These are phyloP conservation scores for Pseudodiploospora longispora DNA, from an alignment of 2,329 filamentous ascomycete species.

Conservation along the genomic window DNA sequence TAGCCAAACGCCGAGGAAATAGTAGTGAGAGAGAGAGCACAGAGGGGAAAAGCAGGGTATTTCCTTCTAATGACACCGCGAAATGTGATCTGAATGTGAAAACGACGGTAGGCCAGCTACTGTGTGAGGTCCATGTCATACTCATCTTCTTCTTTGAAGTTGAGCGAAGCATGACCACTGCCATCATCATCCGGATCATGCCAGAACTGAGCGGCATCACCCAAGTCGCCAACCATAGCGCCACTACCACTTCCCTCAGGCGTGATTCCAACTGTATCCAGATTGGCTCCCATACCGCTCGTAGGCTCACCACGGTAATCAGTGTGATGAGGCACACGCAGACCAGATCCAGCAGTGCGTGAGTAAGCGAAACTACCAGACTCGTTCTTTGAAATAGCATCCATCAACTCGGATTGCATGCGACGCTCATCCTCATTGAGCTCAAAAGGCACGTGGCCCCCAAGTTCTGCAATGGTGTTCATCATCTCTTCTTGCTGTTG, in stretches of 20 bases:
- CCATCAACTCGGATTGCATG: conserved; percentile 88
- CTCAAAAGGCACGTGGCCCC: conserved; percentile 70
- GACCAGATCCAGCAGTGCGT: conserved; percentile 70
- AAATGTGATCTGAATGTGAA: conserved; percentile 9
- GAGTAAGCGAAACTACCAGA: conserved; percentile 73
- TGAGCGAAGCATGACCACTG: conserved; percentile 56
- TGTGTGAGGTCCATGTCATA: conserved; percentile 69
- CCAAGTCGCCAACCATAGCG: conserved; percentile 36
- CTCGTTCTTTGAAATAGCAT: conserved; percentile 77
- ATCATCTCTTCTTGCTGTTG: conserved; percentile 84
- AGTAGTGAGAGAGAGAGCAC: neutral
- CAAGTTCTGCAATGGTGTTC: conserved; percentile 63
- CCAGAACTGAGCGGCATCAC: conserved; percentile 51
- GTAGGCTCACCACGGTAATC: conserved; percentile 79
- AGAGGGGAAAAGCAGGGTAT: neutral
- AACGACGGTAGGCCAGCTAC: conserved; percentile 10
- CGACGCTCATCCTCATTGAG: conserved; percentile 86
- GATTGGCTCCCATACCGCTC: conserved; percentile 33
- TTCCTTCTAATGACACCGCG: conserved; percentile 7
- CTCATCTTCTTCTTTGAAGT: conserved; percentile 93
- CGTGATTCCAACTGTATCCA: conserved; percentile 30
- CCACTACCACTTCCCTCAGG: conserved; percentile 31
- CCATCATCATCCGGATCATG: conserved; percentile 64
- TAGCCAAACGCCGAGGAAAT: neutral
- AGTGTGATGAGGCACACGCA: conserved; percentile 88